Evolutionary conservation across 2,329 filamentous ascomycete genomes (phyloP), one percentile per base, ranked within the genome.

Genomic region (Nigrospora osmanthi): DNA sequence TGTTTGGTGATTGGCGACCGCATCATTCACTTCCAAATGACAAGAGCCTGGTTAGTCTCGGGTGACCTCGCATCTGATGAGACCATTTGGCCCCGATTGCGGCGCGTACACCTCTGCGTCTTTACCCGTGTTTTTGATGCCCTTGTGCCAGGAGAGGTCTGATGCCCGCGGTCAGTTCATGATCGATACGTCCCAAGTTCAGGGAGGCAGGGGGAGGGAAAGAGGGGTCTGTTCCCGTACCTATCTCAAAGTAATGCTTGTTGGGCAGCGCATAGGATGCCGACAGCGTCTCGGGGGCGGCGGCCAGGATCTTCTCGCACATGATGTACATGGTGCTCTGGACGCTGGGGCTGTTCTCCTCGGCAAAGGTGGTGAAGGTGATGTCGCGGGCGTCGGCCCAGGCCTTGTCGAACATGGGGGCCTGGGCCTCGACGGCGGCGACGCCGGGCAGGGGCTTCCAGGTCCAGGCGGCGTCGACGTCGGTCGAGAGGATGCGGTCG

Each of bases 251-350:
- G 71, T 96, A 97, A 70, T 98, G 93, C 73, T 96, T 97, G 75
- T 98, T 98, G 11, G 93, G 93, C 58, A 98, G 75, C 10, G 84
- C 75, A 63, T 96, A 97, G 56, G 85, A 79, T 36, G 93, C 87
- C 17, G 76, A 73, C 38, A 84, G 78, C 17, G 89, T 78, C 51
- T 83, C 73, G 13, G 89, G 85, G 19, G 83, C 86, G 17, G 75
- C 80, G 10, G 78, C 84, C 43, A 98, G 73, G 54, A 98, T 95
- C 64, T 84, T 73, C 65, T 91, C 85, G 57, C 80, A 83, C 91
- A 98, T 98, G 74, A 96, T 94, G 74, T 96, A 98, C 93, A 98
- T 97, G 49, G 91, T 97, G 57, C 83, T 84, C 71, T 98, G 93
- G 19, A 98, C 93, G 57, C 88, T 95, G 39, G 93, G 87, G 58